Base-by-base conservation (phyloP, 73 alveolate species). In the Paramecium sonneborni region DNA sequence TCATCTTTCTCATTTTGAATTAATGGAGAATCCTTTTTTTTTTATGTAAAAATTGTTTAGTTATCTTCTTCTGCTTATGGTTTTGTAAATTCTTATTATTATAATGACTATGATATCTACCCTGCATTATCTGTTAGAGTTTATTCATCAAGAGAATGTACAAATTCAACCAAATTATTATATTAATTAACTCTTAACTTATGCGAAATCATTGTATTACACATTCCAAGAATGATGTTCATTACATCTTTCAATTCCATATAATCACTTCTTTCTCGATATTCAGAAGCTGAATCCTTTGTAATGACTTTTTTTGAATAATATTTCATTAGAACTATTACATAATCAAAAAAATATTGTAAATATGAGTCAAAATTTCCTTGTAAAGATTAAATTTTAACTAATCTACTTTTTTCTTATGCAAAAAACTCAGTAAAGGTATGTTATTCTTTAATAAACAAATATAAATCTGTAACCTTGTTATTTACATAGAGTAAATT, bases 101-200 rank as follows among this genome's bases (percentile, higher is more conserved):
- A 57, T 24, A 79, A 37, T 21, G 76, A 21, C n/a, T 30, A 20
- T 14, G 90, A 79, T 14, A 79, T 30, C n/a, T 79, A 79, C 18
- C 90, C 90, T 43, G 90, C 90, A 79, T 79, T 79, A 79, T 43
- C 74, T 9, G 44, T 43, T 1, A 41, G 30, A 5, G 55, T 43
- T 44, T 79, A 39, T 46, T 79, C 74, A 79, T 79, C 90, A 10
- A 79, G 32, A n/a, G 90, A 43, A 79, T 43, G 55, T 23, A 79
- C 90, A 79, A 79, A 79, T 23, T 79, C 55, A 14, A 79, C 90
- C 15, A 79, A 79, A 79, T 79, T 79, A 43, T 79, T 79, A 44
- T 79, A 79, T 79, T 79, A 34, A 23, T 43, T 26, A 5, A 32
- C 90, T 23, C 41, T 37, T 20, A 79, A n/a, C 15, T 79, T 79